Evolutionary conservation across 352 stramenopile species (phyloP).

Genomic region (Pythium periplocum): DNA sequence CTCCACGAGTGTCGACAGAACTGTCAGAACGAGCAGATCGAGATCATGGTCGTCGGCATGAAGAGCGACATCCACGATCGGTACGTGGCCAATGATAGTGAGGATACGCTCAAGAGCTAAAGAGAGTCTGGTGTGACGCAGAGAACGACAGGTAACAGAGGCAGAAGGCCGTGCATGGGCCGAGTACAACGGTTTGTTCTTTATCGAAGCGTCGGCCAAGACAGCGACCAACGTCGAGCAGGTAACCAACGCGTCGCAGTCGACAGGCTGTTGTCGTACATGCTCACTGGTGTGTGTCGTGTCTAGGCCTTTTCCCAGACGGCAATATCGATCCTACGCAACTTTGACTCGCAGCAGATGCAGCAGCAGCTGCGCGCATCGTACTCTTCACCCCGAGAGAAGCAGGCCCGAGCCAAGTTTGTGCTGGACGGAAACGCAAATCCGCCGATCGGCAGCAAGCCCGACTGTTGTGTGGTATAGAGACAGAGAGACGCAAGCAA

Average conservation of each 20-base stretch:
- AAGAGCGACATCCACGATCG: slow-evolving; percentile 61
- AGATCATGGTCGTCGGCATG: slow-evolving; percentile 86
- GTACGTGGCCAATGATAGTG: slow-evolving; percentile 7
- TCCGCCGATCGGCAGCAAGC: no score
- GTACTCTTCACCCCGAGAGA: no score
- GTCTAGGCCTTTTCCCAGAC: slow-evolving; percentile 61
- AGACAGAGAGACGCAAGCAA: no score
- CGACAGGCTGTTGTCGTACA: not conserved
- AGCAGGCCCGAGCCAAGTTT: no score
- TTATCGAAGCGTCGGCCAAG: slow-evolving; percentile 83
- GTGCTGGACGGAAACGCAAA: no score
- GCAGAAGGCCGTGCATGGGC: slow-evolving; percentile 69
- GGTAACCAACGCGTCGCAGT: slow-evolving; percentile 20
- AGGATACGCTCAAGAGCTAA: no score
- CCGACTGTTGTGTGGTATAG: no score
- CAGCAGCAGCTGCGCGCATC: slow-evolving; percentile 24
- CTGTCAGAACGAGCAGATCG: slow-evolving; percentile 77
- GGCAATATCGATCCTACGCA: slow-evolving; percentile 63
- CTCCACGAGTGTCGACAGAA: slow-evolving; percentile 83
- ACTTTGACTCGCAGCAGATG: slow-evolving; percentile 73
- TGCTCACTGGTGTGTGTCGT: not conserved
- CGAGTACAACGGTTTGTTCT: slow-evolving; percentile 55
- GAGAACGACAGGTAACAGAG: slow-evolving; percentile 57
- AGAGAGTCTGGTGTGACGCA: not conserved
- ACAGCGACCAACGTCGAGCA: slow-evolving; percentile 78